Evolutionary conservation across 306 rosid genomes (phyloP).

Genomic region (Senna tora): DNA sequence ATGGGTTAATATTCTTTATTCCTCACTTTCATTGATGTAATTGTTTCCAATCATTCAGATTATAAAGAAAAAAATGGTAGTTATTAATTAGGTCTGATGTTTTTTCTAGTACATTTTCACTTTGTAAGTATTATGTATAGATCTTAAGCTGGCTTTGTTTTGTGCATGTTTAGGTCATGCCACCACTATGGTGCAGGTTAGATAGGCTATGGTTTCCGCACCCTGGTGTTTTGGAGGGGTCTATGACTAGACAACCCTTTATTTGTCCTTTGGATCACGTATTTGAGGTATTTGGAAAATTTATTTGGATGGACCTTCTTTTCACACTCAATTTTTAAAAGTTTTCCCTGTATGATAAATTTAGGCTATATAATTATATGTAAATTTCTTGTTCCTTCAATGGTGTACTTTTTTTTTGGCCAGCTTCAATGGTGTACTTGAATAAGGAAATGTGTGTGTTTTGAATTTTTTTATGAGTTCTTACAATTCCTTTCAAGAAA

Average conservation of each 20-base stretch:
- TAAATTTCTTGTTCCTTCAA: conserved; percentile 5
- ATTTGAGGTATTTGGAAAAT: conserved; percentile 84
- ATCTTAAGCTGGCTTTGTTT: conserved; percentile 34
- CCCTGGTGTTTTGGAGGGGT: conserved; percentile 86
- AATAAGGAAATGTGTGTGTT: neutral
- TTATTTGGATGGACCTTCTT: conserved; percentile 1
- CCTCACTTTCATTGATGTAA: neutral
- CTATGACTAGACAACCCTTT: conserved; percentile 93
- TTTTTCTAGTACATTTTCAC: conserved; percentile 27
- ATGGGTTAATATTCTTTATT: neutral
- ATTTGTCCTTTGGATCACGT: conserved; percentile 93
- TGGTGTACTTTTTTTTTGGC: neutral
- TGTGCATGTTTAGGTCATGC: conserved; percentile 75
- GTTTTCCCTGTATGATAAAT: neutral
- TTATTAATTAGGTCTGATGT: conserved; percentile 19
- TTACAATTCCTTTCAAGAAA: neutral
- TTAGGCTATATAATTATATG: neutral
- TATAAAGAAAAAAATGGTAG: neutral
- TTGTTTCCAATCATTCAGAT: neutral
- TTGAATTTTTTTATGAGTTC: neutral
- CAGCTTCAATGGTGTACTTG: neutral
- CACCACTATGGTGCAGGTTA: conserved; percentile 97
- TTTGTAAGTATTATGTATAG: conserved; percentile 26
- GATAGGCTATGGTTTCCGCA: conserved; percentile 95
- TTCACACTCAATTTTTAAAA: neutral